Base-by-base conservation (phyloP, 2,329 filamentous ascomycete species). In the Cytospora paraplurivora region DNA sequence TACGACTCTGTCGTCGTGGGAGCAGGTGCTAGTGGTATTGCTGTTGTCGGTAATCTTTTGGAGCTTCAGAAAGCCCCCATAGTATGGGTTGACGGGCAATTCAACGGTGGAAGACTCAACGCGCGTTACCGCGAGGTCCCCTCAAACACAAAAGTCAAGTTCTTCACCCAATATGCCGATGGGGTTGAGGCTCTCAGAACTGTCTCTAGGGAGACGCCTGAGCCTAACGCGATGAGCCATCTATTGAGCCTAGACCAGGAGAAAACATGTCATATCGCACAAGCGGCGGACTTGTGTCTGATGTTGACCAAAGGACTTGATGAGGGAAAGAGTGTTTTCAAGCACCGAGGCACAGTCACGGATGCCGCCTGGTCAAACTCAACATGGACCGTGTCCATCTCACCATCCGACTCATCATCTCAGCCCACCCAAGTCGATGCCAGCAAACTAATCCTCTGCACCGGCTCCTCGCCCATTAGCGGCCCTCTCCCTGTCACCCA, bases 61-160 rank as follows among this genome's bases (percentile, higher is more conserved):
- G 84, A 88, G 69, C 78, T 79, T 37, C 77, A 60, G 32, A 62
- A 79, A 54, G 74, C 80, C 8, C 73, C 76, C 10, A 79, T 79
- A 15, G 79, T 88, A 56, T 88, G 86, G 86, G 76, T 87, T 49
- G 86, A 88, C 69, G 78, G 83, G 38, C 70, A 72, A 2, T 87
- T 88, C 69, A 74, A 81, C 32, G 85, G 76, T 34, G 83, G 83
- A 5, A 76, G 82, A 50, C 75, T 86, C 37, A 76, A 82, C 67
- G 76, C 77, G 64, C 78, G 77, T 69, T 88, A 88, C 70, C 79
- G 85, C 55, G 85, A 87, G 70, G 86, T 88, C 21, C 85, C 85
- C 11, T 76, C 75, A 68, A 88, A 88, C 71, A 88, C 86, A 63
- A 88, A 85, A 70, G 85, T 85, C 50, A 79, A 80, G 52, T 76